These are phyloP conservation scores for Phytophthora podocarpi DNA, from an alignment of 352 stramenopile species.

Conservation along the genomic window DNA sequence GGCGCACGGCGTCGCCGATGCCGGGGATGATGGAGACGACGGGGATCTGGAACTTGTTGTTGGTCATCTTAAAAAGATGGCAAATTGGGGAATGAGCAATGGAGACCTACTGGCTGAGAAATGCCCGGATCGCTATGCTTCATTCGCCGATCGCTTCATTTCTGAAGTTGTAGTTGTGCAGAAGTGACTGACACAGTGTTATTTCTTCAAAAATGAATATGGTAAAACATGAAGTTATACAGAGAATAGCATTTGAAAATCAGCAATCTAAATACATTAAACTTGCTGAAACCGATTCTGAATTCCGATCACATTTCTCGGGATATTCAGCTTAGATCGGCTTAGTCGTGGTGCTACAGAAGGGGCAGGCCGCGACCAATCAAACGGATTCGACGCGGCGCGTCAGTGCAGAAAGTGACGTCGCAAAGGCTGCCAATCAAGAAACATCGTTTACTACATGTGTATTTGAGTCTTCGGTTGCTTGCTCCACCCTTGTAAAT, in stretches of 20 bases:
- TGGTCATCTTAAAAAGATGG: constrained; percentile 17
- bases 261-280: no score
- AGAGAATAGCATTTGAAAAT: no score
- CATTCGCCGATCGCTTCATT: constrained; percentile 3
- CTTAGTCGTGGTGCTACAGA: not conserved
- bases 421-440: no score
- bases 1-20: constrained; percentile 38
- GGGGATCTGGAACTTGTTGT: constrained; percentile 32
- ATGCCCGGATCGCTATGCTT: constrained; percentile 1
- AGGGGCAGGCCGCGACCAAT: constrained; percentile 31
- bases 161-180: constrained; percentile 8
- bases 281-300: not conserved
- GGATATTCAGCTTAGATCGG: not conserved
- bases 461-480: no score
- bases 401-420: no score
- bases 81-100: constrained; percentile 20
- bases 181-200: no score
- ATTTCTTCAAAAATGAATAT: no score
- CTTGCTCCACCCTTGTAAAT: no score
- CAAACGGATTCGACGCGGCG: constrained; percentile 27
- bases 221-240: no score
- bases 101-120: constrained; percentile 3
- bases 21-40: constrained; percentile 47
- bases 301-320: not conserved
- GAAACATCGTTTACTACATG: no score